phyloP scores from a whole-genome alignment of 495 filamentous ascomycete genomes.

The Gamarada debralockiae region DNA sequence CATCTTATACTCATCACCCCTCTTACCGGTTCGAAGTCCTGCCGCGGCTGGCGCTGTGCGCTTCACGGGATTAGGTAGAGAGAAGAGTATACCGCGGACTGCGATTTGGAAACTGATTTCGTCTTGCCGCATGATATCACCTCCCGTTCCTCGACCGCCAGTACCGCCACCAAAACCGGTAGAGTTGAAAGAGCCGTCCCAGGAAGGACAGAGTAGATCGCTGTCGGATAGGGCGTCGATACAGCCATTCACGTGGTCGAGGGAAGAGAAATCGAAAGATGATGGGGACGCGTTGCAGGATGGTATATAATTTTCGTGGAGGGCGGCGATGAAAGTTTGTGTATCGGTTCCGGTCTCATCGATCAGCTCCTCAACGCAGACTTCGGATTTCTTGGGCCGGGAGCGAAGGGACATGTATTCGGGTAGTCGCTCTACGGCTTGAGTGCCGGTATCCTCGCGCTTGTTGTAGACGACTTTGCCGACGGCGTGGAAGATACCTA shows the following conservation, averaged over 20 bases:
- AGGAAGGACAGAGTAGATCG: slow-evolving; percentile 68
- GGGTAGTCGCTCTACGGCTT: slow-evolving; percentile 48
- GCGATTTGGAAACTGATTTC: slow-evolving; percentile 90
- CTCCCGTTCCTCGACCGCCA: slow-evolving; percentile 46
- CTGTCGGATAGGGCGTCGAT: slow-evolving; percentile 83
- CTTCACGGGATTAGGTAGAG: slow-evolving; percentile 80
- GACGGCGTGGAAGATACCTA: slow-evolving; percentile 94
- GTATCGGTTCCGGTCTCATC: slow-evolving; percentile 89
- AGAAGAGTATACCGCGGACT: slow-evolving; percentile 76
- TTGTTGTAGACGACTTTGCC: slow-evolving; percentile 96
- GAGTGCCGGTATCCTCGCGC: slow-evolving; percentile 41
- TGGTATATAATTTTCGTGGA: slow-evolving; percentile 91
- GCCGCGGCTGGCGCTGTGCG: slow-evolving; percentile 43
- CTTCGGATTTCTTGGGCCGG: slow-evolving; percentile 63
- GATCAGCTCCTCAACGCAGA: slow-evolving; percentile 68
- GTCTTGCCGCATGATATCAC: slow-evolving; percentile 78
- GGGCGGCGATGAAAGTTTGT: slow-evolving; percentile 80
- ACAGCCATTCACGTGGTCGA: slow-evolving; percentile 70
- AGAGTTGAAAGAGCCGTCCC: slow-evolving; percentile 49
- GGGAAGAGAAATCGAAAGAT: slow-evolving; percentile 40
- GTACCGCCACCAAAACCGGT: slow-evolving; percentile 40
- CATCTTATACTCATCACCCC: slow-evolving; percentile 70
- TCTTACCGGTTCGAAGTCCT: slow-evolving; percentile 29
- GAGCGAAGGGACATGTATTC: slow-evolving; percentile 56
- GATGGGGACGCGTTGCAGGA: slow-evolving; percentile 66